Evolutionary conservation across 2,329 filamentous ascomycete genomes (phyloP).

Genomic region (Colletotrichum liaoningense): DNA sequence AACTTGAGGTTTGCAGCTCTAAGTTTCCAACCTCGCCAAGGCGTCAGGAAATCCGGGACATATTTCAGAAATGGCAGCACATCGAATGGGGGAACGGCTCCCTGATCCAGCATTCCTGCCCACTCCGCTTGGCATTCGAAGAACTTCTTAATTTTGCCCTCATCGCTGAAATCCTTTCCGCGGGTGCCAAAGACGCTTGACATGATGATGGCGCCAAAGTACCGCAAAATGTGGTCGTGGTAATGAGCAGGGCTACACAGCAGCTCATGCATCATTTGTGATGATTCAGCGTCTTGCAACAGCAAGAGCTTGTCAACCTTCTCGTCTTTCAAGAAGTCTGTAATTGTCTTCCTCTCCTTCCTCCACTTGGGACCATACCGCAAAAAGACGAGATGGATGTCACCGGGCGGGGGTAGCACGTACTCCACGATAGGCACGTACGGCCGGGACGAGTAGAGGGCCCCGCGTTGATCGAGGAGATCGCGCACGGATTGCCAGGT

Average conservation of each 20-base stretch:
- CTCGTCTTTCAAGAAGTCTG: not conserved
- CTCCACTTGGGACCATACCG: constrained; percentile 18
- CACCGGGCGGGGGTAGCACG: constrained; percentile 7
- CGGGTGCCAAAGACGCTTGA: constrained; percentile 21
- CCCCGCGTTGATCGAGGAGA: constrained; percentile 50
- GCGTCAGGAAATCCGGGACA: constrained; percentile 4
- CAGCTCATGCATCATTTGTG: constrained; percentile 15
- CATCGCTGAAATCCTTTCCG: constrained; percentile 30
- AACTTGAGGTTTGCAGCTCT: constrained; percentile 2
- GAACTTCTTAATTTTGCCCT: constrained; percentile 30
- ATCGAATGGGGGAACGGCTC: constrained; percentile 41
- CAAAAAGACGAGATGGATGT: constrained; percentile 18
- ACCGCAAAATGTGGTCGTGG: constrained; percentile 4
- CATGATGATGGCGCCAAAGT: constrained; percentile 11
- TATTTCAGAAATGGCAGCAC: constrained; percentile 38
- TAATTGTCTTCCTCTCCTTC: not conserved
- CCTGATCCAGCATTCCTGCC: constrained; percentile 41
- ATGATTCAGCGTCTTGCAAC: constrained; percentile 10
- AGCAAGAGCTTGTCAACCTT: not conserved
- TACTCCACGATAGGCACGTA: constrained; percentile 39
- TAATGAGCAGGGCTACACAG: not conserved
- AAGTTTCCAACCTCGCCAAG: constrained; percentile 10
- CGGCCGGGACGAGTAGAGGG: constrained; percentile 50
- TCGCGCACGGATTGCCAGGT: constrained; percentile 46
- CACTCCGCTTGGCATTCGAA: constrained; percentile 40